These are phyloP conservation scores for Cyclostephanos tholiformis DNA, from an alignment of 108 stramenopile genomes.

Conservation along the genomic window DNA sequence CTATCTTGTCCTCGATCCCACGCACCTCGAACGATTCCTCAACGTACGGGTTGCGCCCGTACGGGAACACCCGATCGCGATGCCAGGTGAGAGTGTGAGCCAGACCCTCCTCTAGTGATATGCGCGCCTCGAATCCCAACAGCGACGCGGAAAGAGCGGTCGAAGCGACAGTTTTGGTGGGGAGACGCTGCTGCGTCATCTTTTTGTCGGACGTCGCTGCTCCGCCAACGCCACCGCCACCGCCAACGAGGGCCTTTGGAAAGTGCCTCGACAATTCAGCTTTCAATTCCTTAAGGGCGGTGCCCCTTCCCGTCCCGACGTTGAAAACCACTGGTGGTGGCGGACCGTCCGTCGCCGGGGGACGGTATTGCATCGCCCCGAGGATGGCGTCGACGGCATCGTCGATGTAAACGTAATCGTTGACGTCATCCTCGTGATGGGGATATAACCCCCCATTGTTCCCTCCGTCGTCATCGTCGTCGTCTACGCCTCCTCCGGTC, in stretches of 20 bases:
- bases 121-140: constrained; percentile 67
- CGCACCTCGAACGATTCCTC: constrained; percentile 20
- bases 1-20: constrained; percentile 19
- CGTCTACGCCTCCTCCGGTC: constrained; percentile 4
- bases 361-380: constrained; percentile 78
- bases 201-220: not conserved
- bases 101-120: constrained; percentile 63
- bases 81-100: constrained; percentile 74
- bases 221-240: not conserved
- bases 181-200: constrained; percentile 4
- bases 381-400: constrained; percentile 88
- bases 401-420: constrained; percentile 87
- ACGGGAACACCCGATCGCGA: constrained; percentile 73
- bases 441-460: not conserved
- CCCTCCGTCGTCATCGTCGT: not conserved
- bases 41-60: constrained; percentile 45
- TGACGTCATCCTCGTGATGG: constrained; percentile 31
- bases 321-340: constrained; percentile 72
- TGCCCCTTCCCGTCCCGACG: constrained; percentile 69
- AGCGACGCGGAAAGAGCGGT: constrained; percentile 58
- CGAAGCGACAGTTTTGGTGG: constrained; percentile 52
- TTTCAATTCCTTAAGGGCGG: constrained; percentile 51
- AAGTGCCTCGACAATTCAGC: constrained; percentile 54
- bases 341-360: constrained; percentile 11
- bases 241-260: constrained; percentile 17